These are phyloP conservation scores for Boletus rubropictus DNA, from an alignment of 768 basidiomycete genomes.

Conservation along the genomic window DNA sequence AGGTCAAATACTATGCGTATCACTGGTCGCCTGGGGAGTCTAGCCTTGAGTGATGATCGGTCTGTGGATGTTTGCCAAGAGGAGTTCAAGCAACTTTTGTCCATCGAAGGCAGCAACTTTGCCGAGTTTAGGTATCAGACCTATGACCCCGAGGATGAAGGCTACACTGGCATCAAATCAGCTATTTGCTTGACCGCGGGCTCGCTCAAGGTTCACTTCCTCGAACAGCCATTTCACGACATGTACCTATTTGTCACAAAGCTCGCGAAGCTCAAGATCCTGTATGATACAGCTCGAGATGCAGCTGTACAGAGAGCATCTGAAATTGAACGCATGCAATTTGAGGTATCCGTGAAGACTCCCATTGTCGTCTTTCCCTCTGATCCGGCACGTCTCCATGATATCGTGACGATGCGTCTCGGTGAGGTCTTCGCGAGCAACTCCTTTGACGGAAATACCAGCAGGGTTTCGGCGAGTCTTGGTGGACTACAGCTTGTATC, in stretches of 20 bases:
- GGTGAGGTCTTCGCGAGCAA: constrained; percentile 88
- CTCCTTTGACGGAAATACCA: constrained; percentile 48
- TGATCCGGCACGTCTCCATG: constrained; percentile 51
- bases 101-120: constrained; percentile 91
- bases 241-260: constrained; percentile 79
- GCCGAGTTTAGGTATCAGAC: constrained; percentile 94
- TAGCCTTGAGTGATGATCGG: constrained; percentile 76
- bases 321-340: constrained; percentile 93
- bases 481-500: constrained; percentile 81
- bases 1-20: constrained; percentile 69
- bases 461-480: constrained; percentile 69
- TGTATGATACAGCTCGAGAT: constrained; percentile 92
- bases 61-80: constrained; percentile 43
- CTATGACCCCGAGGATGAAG: constrained; percentile 65
- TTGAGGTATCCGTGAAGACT: constrained; percentile 82
- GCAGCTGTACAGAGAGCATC: constrained; percentile 89
- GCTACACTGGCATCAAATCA: constrained; percentile 77
- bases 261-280: constrained; percentile 83
- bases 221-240: constrained; percentile 86
- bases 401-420: constrained; percentile 73
- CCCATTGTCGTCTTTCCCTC: constrained; percentile 89
- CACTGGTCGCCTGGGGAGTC: constrained; percentile 74
- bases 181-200: constrained; percentile 78
- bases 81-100: constrained; percentile 79
- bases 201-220: constrained; percentile 82